These are phyloP conservation scores for Cruciata laevipes DNA, from an alignment of 257 asterid genomes.

Conservation along the genomic window DNA sequence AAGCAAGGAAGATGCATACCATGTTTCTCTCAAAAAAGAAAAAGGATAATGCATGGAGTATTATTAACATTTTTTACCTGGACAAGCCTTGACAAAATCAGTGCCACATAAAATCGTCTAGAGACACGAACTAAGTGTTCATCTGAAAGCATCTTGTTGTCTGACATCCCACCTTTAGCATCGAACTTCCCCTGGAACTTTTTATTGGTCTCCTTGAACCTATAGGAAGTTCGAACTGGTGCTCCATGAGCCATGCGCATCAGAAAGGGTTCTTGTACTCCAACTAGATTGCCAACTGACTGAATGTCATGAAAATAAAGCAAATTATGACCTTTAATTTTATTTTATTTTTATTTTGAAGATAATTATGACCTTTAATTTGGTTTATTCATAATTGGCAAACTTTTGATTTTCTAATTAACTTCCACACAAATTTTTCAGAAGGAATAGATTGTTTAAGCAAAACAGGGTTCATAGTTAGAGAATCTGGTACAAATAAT, in stretches of 20 bases:
- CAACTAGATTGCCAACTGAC: constrained; percentile 96
- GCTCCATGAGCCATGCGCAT: constrained; percentile 99
- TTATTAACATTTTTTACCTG: constrained; percentile 48
- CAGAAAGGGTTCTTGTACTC: constrained; percentile 89
- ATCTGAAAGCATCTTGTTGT: constrained; percentile 48
- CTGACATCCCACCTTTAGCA: constrained; percentile 29
- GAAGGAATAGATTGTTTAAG: background rate
- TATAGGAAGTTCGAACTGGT: constrained; percentile 44
- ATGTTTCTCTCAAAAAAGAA: background rate
- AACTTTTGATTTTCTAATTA: background rate
- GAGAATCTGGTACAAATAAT: background rate
- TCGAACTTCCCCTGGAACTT: constrained; percentile 44
- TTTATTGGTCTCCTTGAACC: constrained; percentile 45
- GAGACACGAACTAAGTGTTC: constrained; percentile 85
- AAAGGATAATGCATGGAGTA: background rate
- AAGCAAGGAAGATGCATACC: background rate
- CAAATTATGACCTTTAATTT: constrained; percentile 6
- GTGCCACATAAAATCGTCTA: constrained; percentile 84
- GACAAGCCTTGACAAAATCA: constrained; percentile 85
- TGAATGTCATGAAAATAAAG: constrained; percentile 34
- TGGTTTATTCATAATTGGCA: background rate
- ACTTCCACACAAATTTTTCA: background rate
- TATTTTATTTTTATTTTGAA: too few species aligned
- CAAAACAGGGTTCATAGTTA: background rate
- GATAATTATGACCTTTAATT: constrained; percentile 7